Conservation (phyloP, 257 asterid species). For the Solanum microdontum region DNA sequence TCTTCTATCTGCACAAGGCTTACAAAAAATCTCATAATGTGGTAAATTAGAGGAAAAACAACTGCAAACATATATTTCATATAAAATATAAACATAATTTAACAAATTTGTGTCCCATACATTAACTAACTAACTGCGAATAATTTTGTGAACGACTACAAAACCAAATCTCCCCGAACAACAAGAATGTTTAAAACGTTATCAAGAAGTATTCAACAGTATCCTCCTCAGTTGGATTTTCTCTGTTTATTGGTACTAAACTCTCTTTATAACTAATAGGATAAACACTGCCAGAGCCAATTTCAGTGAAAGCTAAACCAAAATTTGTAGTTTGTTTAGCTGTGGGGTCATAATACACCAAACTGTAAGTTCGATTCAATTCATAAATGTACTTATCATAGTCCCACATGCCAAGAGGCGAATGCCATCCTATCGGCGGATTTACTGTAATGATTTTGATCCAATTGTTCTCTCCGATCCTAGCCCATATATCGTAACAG, state of each 20-base stretch:
- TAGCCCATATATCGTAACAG: not conserved
- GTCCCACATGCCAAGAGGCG: not conserved
- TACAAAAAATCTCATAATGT: not conserved
- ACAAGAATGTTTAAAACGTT: not conserved
- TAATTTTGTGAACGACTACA: not conserved
- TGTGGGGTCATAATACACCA: not conserved
- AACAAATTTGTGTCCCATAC: not conserved
- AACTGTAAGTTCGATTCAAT: not conserved
- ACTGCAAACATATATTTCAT: not conserved
- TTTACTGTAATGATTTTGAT: not conserved
- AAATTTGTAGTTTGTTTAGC: not conserved
- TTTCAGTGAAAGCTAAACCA: not conserved
- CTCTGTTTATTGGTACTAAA: not conserved
- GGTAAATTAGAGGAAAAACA: not conserved
- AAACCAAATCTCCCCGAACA: not conserved
- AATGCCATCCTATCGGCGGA: not conserved
- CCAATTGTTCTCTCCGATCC: not conserved
- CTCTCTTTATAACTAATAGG: not conserved
- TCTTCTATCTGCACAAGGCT: not conserved
- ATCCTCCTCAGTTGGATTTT: not conserved
- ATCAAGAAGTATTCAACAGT: not conserved
- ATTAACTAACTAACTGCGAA: not conserved
- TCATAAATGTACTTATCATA: not conserved
- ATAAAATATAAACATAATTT: not conserved
- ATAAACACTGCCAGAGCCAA: not conserved